Evolutionary conservation across 2,329 filamentous ascomycete species (phyloP), one percentile per base, ranked within the genome.

Genomic region (Aphanocladium album): DNA sequence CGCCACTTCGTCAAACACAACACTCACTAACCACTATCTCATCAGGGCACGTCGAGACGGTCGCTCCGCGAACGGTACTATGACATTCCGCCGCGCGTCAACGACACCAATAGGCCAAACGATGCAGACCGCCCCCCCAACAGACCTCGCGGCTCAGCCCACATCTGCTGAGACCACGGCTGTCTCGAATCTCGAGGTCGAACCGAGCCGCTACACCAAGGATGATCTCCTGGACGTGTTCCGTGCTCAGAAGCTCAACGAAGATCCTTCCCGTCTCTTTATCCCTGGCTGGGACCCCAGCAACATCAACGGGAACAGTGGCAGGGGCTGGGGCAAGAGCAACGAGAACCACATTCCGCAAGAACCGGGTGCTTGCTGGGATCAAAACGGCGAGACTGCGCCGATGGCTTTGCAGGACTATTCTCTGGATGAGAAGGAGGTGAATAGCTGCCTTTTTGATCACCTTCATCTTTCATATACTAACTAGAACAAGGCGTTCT

Each of bases 301-400:
- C 62, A 83, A 86, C 55, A 77, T 85, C 45, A 92, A 91, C 67
- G 86, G 88, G 71, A 69, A 81, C 73, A 69, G 78, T 66, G 67
- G 84, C 73, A 75, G 86, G 72, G 83, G 84, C 58, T 96, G 91
- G 91, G 90, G 89, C 56, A 91, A 93, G 73, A 82, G 80, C 66
- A 83, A 84, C 62, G 92, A 97, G 65, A 83, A 83, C 62, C 89
- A 91, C 64, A 79, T 83, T 64, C 87, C 87, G 62, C 85, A 89
- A 69, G 92, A 93, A 49, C 90, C 93, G n/a, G 91, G 95, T 64
- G 85, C 93, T 46, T 98, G 93, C 73, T 99, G 93, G 95, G 90
- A 96, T 70, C 76, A 83, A 62, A 82, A 83, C 62, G 91, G 90
- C 25, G 82, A 83, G 57, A 81, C 86, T 49, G 82, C 84, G 64